Conservation (phyloP, 2,329 filamentous ascomycete species). For the Tricladium varicosporioides region DNA sequence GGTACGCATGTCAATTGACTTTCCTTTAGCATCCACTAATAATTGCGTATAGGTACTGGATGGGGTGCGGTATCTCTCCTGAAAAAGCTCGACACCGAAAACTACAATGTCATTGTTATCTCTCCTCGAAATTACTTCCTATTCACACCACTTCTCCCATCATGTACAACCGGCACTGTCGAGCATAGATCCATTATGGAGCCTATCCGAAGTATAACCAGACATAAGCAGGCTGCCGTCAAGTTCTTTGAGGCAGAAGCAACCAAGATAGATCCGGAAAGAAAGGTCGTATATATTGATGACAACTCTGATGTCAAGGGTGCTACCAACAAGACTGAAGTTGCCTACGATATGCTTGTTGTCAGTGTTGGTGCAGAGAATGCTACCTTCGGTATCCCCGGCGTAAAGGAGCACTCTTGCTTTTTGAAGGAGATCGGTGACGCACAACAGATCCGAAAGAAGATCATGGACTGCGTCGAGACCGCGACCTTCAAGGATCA, state of each 20-base stretch:
- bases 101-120: conserved; percentile 98
- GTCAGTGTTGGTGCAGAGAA: conserved; percentile 97
- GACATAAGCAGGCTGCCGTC: conserved; percentile 89
- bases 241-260: conserved; percentile 98
- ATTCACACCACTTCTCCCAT: conserved; percentile 95
- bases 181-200: conserved; percentile 99
- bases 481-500: conserved; percentile 99
- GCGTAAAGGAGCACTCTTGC: conserved; percentile 91
- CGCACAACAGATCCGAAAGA: conserved; percentile 93
- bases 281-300: conserved; percentile 82
- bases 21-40: conserved; percentile 6
- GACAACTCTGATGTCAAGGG: conserved; percentile 95
- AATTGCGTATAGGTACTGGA: conserved; percentile 68
- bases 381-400: conserved; percentile 95
- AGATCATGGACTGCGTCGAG: conserved; percentile 99
- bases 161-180: conserved; percentile 94
- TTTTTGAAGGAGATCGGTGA: conserved; percentile 99
- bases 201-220: conserved; percentile 91
- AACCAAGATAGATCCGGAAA: conserved; percentile 90
- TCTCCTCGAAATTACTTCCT: conserved; percentile 99
- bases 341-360: conserved; percentile 97
- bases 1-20: conserved; percentile 54
- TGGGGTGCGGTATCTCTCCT: conserved; percentile 96
- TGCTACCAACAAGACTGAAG: conserved; percentile 75
- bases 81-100: conserved; percentile 97